Evolutionary conservation across 345 rosid genomes (phyloP).

Genomic region (Triadica sebifera): DNA sequence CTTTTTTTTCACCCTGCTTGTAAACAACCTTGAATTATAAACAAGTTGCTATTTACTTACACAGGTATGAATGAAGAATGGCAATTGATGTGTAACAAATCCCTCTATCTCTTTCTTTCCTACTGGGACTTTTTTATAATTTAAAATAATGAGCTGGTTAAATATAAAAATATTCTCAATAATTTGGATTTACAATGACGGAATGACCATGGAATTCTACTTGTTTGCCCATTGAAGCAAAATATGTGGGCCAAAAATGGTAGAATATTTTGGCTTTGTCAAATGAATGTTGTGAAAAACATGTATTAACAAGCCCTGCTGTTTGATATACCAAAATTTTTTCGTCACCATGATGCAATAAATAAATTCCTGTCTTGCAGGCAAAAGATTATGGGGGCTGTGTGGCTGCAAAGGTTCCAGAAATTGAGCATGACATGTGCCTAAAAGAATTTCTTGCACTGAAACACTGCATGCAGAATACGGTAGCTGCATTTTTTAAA

Average conservation of each 20-base stretch:
- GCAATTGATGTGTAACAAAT: not conserved
- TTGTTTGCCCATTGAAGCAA: not conserved
- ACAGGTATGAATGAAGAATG: not conserved
- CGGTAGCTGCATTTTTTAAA: slow-evolving; percentile 44
- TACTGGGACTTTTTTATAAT: not conserved
- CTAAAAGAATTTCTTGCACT: slow-evolving; percentile 82
- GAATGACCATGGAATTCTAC: not conserved
- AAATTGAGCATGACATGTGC: slow-evolving; percentile 79
- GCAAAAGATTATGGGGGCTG: slow-evolving; percentile 89
- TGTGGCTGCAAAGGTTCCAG: slow-evolving; percentile 81
- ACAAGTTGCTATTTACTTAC: not conserved
- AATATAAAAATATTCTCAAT: not conserved
- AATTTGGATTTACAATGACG: not conserved
- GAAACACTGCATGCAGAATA: slow-evolving; percentile 84
- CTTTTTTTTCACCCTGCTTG: not conserved
- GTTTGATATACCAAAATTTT: slow-evolving; percentile 7
- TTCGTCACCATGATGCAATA: slow-evolving; percentile 5
- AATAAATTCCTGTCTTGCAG: slow-evolving; percentile 36
- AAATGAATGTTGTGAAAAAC: not conserved
- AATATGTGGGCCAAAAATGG: not conserved
- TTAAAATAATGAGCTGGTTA: not conserved
- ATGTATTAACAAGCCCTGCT: not conserved
- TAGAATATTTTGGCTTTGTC: not conserved
- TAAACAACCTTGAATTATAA: not conserved
- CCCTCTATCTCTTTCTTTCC: not conserved